Evolutionary conservation across 2,329 filamentous ascomycete species (phyloP).

Genomic region (Stachybotrys chartarum): DNA sequence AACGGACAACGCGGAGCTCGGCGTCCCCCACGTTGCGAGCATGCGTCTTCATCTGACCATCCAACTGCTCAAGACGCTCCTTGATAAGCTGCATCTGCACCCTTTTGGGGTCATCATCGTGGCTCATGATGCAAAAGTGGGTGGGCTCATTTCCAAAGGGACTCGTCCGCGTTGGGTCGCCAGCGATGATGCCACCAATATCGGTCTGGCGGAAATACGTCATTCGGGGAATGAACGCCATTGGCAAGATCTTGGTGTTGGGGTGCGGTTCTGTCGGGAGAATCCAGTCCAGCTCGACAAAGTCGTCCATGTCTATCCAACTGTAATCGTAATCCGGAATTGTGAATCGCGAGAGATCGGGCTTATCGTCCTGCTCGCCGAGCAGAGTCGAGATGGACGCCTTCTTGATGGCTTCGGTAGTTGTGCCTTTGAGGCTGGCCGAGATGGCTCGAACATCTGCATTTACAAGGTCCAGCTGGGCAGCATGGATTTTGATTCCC

Average conservation of each 20-base stretch:
- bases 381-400: conserved; percentile 44
- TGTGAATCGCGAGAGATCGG: conserved; percentile 79
- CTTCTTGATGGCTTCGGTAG: conserved; percentile 65
- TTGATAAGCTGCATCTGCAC: conserved; percentile 85
- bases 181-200: conserved; percentile 70
- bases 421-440: conserved; percentile 77
- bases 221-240: conserved; percentile 88
- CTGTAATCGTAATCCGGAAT: conserved; percentile 93
- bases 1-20: conserved; percentile 57
- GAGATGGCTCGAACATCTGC: conserved; percentile 92
- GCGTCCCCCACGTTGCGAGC: conserved; percentile 66
- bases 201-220: conserved; percentile 98
- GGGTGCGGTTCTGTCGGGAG: conserved; percentile 83
- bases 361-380: conserved; percentile 48
- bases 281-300: conserved; percentile 96
- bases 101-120: conserved; percentile 77
- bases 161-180: conserved; percentile 77
- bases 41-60: conserved; percentile 71
- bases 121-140: conserved; percentile 91
- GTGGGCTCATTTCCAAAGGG: conserved; percentile 90
- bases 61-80: conserved; percentile 70
- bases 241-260: conserved; percentile 86
- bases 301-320: conserved; percentile 99
- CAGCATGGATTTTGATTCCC: conserved; percentile 92
- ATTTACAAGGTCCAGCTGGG: conserved; percentile 83